Conservation (phyloP, 2,329 filamentous ascomycete species). For the Atkinsonella texensis region DNA sequence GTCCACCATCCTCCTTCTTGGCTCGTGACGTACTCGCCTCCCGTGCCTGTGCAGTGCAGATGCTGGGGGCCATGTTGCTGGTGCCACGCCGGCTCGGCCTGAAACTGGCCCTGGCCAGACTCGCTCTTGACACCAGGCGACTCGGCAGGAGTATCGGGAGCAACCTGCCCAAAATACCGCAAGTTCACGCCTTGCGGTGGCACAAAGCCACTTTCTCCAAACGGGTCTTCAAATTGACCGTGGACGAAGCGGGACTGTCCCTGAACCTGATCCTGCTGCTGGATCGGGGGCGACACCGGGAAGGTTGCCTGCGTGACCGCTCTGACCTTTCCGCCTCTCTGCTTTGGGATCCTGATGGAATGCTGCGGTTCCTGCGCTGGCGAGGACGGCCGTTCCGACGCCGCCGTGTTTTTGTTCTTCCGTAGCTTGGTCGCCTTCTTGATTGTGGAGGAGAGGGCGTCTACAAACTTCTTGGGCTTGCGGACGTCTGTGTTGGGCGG, state of each 20-base stretch:
- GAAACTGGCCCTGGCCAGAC: conserved; percentile 16
- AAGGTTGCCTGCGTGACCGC: conserved; percentile 9
- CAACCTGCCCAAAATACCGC: conserved; percentile 20
- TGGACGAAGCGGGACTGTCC: conserved; percentile 20
- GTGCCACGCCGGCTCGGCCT: conserved; percentile 9
- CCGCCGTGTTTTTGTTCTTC: conserved; percentile 16
- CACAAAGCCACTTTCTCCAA: conserved; percentile 17
- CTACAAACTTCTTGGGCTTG: conserved; percentile 28
- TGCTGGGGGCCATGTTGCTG: conserved; percentile 14
- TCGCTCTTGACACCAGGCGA: conserved; percentile 25
- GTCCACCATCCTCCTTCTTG: conserved; percentile 21
- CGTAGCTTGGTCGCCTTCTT: conserved; percentile 26
- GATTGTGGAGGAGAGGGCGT: conserved; percentile 29
- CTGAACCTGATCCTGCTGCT: conserved; percentile 16
- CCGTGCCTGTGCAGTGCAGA: conserved; percentile 14
- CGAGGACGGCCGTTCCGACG: conserved; percentile 15
- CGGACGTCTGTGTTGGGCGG: conserved; percentile 19
- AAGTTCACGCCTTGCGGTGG: conserved; percentile 13
- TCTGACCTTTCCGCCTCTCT: conserved; percentile 15
- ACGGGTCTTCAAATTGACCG: conserved; percentile 27
- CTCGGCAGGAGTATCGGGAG: conserved; percentile 25
- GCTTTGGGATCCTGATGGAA: conserved; percentile 22
- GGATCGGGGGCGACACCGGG: conserved; percentile 15
- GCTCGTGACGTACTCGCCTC: conserved; percentile 15
- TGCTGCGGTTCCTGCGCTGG: conserved; percentile 18